These are phyloP conservation scores for Kuraishia hungarica DNA, from an alignment of 805 yeast genomes.

Conservation along the genomic window DNA sequence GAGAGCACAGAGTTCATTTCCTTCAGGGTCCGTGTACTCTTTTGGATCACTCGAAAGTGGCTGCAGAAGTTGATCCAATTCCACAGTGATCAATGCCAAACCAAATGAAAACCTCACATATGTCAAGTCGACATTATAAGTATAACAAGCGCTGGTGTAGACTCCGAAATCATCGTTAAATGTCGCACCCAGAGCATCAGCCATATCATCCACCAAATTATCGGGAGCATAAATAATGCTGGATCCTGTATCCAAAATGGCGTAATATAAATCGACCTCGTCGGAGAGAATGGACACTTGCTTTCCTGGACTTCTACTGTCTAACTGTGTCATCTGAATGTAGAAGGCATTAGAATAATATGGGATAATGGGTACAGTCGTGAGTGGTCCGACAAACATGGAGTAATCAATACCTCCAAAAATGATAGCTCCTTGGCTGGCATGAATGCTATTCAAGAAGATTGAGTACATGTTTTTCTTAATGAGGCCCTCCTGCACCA, in stretches of 20 bases:
- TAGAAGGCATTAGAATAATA: not conserved
- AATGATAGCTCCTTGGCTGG: conserved; percentile 24
- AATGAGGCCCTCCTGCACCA: conserved; percentile 15
- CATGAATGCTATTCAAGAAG: conserved; percentile 14
- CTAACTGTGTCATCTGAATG: not conserved
- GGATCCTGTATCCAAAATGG: conserved; percentile 49
- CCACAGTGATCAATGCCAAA: conserved; percentile 4
- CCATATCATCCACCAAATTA: conserved; percentile 10
- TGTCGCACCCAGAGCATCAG: conserved; percentile 9
- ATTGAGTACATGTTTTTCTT: conserved; percentile 18
- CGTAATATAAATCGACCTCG: conserved; percentile 12
- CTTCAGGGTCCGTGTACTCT: conserved; percentile 2
- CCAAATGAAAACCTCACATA: conserved; percentile 1
- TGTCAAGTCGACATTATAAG: conserved; percentile 1
- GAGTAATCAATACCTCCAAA: conserved; percentile 63
- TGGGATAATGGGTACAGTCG: conserved; percentile 27
- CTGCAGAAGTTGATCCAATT: conserved; percentile 3
- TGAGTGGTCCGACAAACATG: conserved; percentile 40
- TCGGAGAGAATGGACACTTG: not conserved
- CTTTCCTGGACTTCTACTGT: not conserved
- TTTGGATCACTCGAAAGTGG: conserved; percentile 2
- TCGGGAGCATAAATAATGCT: conserved; percentile 41
- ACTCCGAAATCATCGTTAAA: conserved; percentile 10
- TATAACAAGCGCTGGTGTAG: conserved; percentile 14
- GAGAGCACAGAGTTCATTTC: conserved; percentile 12